Base-by-base conservation (phyloP, 108 stramenopile genomes). In the Pseudonitzschia pungens region DNA sequence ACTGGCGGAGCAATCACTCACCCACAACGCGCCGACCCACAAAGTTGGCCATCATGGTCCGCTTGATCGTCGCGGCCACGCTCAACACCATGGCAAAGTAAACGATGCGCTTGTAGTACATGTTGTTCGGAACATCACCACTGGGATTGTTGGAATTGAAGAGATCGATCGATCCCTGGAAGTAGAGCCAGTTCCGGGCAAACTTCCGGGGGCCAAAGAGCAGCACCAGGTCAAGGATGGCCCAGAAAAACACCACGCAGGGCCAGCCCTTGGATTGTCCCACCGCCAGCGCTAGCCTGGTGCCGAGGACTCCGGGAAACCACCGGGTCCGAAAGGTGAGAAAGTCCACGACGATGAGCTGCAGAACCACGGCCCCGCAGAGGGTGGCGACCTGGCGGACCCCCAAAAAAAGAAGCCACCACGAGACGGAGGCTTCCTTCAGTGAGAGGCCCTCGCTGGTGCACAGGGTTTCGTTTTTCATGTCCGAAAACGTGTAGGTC, bases 261-360 rank as follows among this genome's bases (percentile, higher is more conserved):
- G 86, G 86, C 81, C 81, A 87, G 26, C 86, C 86, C 50, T 81
- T 81, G 20, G 80, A 63, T 65, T 80, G 81, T 4, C 77, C 77
- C 21, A 83, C 31, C 9, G 81, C 33, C 9, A 87, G 63, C 0
- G 83, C 68, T 15, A 79, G 5, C 15, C 44, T 41, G 6, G 79
- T 74, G n/a, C 77, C 77, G 22, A 76, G 2, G 7, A 75, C 16
- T 32, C 36, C 50, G 24, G 78, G 67, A 24, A 75, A 55, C 3
- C 41, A 18, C 57, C 67, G 72, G 15, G 74, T 78, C 45, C 73
- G 53, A 24, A 83, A 60, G 29, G 71, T 59, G 14, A 83, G 24
- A 31, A 75, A 83, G 57, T 83, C 82, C 57, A 83, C 78, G 12
- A 83, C 33, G 43, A 83, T 50, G 16, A 78, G 18, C 50, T 83